phyloP scores from a whole-genome alignment of 2,329 filamentous ascomycete species.

The Alternaria angustiovoidea region DNA sequence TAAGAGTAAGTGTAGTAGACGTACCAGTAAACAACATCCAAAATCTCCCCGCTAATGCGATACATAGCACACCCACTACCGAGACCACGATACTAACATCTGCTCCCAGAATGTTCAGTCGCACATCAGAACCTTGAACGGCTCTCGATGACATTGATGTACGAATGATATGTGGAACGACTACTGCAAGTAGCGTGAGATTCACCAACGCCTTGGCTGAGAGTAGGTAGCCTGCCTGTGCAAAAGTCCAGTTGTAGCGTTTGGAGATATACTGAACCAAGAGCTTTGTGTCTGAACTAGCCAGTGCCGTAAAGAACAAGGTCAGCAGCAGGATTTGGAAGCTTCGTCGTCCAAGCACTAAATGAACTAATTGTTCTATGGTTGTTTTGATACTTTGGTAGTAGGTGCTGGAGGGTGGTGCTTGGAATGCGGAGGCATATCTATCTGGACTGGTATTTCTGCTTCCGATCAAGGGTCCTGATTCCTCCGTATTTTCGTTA shows the following conservation, averaged over 20 bases:
- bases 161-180: slow-evolving; percentile 47
- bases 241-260: slow-evolving; percentile 50
- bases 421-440: slow-evolving; percentile 38
- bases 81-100: slow-evolving; percentile 44
- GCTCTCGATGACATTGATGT: slow-evolving; percentile 31
- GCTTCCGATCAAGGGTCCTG: slow-evolving; percentile 33
- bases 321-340: slow-evolving; percentile 46
- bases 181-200: slow-evolving; percentile 42
- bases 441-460: slow-evolving; percentile 14
- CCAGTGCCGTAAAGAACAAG: slow-evolving; percentile 48
- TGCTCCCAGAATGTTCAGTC: slow-evolving; percentile 44
- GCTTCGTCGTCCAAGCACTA: slow-evolving; percentile 39
- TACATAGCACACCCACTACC: slow-evolving; percentile 43
- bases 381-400: slow-evolving; percentile 27
- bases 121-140: slow-evolving; percentile 38
- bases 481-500: slow-evolving; percentile 21
- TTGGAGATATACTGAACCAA: slow-evolving; percentile 52
- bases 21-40: slow-evolving; percentile 44
- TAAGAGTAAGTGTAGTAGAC: not conserved
- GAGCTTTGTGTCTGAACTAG: slow-evolving; percentile 50
- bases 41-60: slow-evolving; percentile 43
- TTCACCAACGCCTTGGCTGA: slow-evolving; percentile 50
- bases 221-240: slow-evolving; percentile 49
- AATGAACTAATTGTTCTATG: slow-evolving; percentile 23
- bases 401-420: slow-evolving; percentile 10